Base-by-base conservation (phyloP, 1,284 basidiomycete species). In the Fomitopsis schrenkii region DNA sequence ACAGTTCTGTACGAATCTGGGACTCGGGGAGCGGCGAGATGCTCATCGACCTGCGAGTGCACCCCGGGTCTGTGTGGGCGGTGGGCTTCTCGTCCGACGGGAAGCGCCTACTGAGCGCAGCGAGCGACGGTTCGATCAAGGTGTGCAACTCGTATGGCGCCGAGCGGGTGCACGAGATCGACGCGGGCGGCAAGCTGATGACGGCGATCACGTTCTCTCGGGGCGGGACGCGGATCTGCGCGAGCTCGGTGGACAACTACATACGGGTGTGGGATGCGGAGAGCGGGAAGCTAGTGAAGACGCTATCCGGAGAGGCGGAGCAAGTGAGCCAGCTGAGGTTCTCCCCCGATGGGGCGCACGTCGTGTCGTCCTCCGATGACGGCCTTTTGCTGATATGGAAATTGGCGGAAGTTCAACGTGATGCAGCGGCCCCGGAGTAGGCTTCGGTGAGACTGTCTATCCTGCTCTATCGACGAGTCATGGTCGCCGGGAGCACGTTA, bases 61-160 rank as follows among this genome's bases (percentile, higher is more conserved):
- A 65, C 59, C 26, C 59, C 10, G 64, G 59, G 12, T 22, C 22
- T 22, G 22, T 65, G n/a, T 59, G 59, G 59, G 5, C 38, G 8
- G 62, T 52, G 15, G 48, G 33, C 9, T 65, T 65, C 61, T 64
- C 61, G 3, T 55, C 40, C 10, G 63, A 64, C 38, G 58, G 61
- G n/a, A 28, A 54, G 42, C n/a, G 22, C 19, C 48, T 58, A 15
- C 55, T 62, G 33, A 58, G 46, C 22, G 59, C 56, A 15, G 22
- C 22, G 22, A 22, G 59, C 58, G 42, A 22, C 2, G 22, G 54
- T 2, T 40, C 28, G 19, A 45, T 58, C 19, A 59, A 45, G 48
- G 44, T 60, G 14, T 62, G 58, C 46, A 53, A 62, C 52, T 59
- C 56, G 10, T 57, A 28, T 40, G 42, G 26, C n/a, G 54, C 45